phyloP scores from a whole-genome alignment of 2,329 filamentous ascomycete species.

The Hymenoscyphus linearis region DNA sequence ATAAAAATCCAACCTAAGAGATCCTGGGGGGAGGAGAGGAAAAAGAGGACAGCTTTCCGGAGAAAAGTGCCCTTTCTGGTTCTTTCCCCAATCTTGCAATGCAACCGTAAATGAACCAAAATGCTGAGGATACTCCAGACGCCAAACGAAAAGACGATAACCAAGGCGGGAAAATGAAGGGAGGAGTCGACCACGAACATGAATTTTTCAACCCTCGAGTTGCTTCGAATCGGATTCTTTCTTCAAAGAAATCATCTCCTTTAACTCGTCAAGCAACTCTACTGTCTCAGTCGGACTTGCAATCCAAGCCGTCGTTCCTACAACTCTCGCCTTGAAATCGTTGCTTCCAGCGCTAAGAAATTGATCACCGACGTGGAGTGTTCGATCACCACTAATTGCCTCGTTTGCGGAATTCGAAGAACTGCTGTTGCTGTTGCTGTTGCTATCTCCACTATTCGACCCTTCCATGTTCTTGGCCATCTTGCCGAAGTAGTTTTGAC shows the following conservation, averaged over 20 bases:
- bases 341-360: conserved; percentile 93
- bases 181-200: background rate
- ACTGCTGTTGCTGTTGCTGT: background rate
- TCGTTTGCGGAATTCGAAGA: conserved; percentile 9
- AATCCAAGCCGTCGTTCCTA: conserved; percentile 96
- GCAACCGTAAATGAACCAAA: too few species aligned
- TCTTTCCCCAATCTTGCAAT: too few species aligned
- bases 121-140: too few species aligned
- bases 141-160: too few species aligned
- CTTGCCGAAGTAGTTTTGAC: conserved; percentile 80
- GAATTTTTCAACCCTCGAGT: background rate
- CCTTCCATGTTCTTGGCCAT: too few species aligned
- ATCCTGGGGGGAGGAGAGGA: too few species aligned
- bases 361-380: conserved; percentile 93
- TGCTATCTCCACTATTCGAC: conserved; percentile 23
- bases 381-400: conserved; percentile 66
- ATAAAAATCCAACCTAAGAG: too few species aligned
- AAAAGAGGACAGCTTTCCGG: too few species aligned
- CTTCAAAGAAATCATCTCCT: conserved; percentile 38
- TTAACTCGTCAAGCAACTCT: conserved; percentile 78
- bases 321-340: conserved; percentile 90
- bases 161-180: too few species aligned
- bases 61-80: too few species aligned
- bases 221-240: conserved; percentile 1
- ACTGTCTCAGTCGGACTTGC: conserved; percentile 89